Conservation (phyloP, 305 asterid genomes). For the Rubia peregrina region DNA sequence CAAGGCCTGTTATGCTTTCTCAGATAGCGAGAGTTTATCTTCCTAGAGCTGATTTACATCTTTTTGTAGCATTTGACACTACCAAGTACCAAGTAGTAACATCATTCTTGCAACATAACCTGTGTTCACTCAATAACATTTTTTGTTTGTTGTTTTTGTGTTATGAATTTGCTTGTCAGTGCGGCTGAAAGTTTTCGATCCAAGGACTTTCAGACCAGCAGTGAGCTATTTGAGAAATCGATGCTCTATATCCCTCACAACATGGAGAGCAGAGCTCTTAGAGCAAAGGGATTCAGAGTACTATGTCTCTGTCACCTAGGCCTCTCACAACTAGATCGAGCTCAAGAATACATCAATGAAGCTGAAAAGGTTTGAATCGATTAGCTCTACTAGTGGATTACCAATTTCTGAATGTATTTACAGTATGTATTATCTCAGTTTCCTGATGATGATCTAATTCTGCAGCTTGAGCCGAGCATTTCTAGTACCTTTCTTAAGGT, state of each 20-base stretch:
- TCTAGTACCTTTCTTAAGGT: slow-evolving; percentile 92
- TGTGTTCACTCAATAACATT: neutral
- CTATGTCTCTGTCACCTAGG: slow-evolving; percentile 84
- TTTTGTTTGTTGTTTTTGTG: neutral
- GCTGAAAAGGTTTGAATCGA: slow-evolving; percentile 69
- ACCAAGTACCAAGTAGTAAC: neutral
- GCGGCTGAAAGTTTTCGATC: slow-evolving; percentile 79
- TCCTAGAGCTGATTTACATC: neutral
- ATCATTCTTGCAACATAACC: neutral
- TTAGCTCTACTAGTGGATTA: slow-evolving; percentile 17
- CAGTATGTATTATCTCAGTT: slow-evolving; percentile 9
- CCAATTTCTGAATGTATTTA: slow-evolving; percentile 12
- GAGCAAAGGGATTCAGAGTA: slow-evolving; percentile 87
- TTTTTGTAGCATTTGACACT: neutral
- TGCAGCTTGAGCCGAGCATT: slow-evolving; percentile 91
- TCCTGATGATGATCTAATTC: slow-evolving; percentile 29
- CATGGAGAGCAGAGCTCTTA: slow-evolving; percentile 63
- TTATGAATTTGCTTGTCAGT: slow-evolving; percentile 31
- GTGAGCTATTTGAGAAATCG: slow-evolving; percentile 82
- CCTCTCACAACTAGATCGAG: slow-evolving; percentile 79
- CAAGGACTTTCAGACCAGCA: slow-evolving; percentile 65
- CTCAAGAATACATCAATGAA: slow-evolving; percentile 91
- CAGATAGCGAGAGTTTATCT: neutral
- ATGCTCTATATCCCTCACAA: slow-evolving; percentile 74
- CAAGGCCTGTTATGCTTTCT: neutral